These are phyloP conservation scores for Mycena floridula DNA, from an alignment of 768 basidiomycete species.

Conservation along the genomic window DNA sequence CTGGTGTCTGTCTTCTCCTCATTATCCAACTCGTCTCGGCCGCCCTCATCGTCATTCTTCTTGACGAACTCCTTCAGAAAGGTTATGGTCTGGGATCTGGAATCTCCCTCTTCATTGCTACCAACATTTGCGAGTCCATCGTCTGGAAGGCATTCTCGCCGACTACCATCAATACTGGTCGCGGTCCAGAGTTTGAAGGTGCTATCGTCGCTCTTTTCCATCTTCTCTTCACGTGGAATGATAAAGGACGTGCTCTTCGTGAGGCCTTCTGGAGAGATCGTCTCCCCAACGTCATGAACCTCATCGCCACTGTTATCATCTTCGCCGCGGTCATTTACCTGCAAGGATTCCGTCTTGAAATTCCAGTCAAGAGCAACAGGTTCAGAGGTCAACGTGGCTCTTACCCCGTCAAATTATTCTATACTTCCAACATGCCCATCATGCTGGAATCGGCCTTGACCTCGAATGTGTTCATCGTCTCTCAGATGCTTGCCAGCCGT, in stretches of 20 bases:
- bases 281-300: constrained; percentile 96
- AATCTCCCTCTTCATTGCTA: constrained; percentile 98
- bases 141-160: constrained; percentile 99
- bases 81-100: constrained; percentile 98
- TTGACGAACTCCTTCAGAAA: constrained; percentile 98
- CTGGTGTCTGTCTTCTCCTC: constrained; percentile 93
- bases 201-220: constrained; percentile 97
- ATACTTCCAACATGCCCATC: constrained; percentile 99
- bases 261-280: constrained; percentile 98
- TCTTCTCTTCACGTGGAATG: constrained; percentile 95
- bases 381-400: constrained; percentile 94
- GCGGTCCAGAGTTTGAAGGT: constrained; percentile 97
- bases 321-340: constrained; percentile 97
- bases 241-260: constrained; percentile 93
- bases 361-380: constrained; percentile 94
- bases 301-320: constrained; percentile 85
- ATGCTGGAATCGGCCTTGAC: constrained; percentile 96
- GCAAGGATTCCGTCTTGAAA: constrained; percentile 98
- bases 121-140: constrained; percentile 99
- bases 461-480: constrained; percentile 91
- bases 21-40: constrained; percentile 95
- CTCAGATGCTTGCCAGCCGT: constrained; percentile 88
- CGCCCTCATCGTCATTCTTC: constrained; percentile 93
- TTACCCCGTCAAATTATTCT: constrained; percentile 98
- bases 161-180: constrained; percentile 95